A percentile compares a stretch with the other conserved stretches of the same genome.
phyloP scores from a whole-genome alignment of 352 stramenopile species.

The Thalassiosira delicatula region DNA sequence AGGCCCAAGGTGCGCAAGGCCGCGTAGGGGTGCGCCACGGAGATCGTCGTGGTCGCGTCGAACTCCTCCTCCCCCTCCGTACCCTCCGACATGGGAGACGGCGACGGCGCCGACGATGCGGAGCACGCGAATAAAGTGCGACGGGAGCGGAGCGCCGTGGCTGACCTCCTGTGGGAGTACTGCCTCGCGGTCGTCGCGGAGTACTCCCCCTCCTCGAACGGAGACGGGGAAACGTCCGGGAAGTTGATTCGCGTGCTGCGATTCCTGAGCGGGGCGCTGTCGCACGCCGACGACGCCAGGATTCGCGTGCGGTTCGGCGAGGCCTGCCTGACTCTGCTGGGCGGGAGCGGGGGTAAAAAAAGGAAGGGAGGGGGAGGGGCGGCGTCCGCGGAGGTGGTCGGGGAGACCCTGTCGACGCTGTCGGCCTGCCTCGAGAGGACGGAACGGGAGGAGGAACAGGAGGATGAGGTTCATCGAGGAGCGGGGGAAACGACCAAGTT shows the following conservation, averaged over 20 bases:
- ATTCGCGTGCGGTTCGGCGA: slow-evolving; percentile 53
- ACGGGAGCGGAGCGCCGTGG: slow-evolving; percentile 20
- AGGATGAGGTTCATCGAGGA: no score
- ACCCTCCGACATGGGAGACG: no score
- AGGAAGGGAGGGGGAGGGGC: background rate
- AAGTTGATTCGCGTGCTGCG: slow-evolving; percentile 46
- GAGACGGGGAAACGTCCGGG: slow-evolving; percentile 14
- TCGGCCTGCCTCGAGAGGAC: slow-evolving; percentile 39
- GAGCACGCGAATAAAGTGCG: slow-evolving; percentile 9
- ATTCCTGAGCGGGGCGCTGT: slow-evolving; percentile 27
- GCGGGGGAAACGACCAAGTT: slow-evolving; percentile 51
- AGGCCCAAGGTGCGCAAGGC: slow-evolving; percentile 64
- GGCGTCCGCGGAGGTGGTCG: slow-evolving; percentile 28
- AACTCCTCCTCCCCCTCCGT: slow-evolving; percentile 31
- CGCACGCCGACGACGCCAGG: slow-evolving; percentile 35
- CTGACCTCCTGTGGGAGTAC: slow-evolving; percentile 53
- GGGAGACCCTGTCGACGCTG: slow-evolving; percentile 32
- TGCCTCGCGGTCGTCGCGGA: slow-evolving; percentile 36
- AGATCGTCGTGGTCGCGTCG: slow-evolving; percentile 55
- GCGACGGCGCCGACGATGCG: background rate
- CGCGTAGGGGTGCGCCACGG: slow-evolving; percentile 49
- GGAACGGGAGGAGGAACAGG: slow-evolving; percentile 34
- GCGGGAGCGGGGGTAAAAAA: background rate
- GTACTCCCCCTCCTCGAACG: slow-evolving; percentile 11
- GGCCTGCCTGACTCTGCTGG: slow-evolving; percentile 28